Evolutionary conservation across 768 basidiomycete genomes (phyloP).

Genomic region (Naganishia friedmannii): DNA sequence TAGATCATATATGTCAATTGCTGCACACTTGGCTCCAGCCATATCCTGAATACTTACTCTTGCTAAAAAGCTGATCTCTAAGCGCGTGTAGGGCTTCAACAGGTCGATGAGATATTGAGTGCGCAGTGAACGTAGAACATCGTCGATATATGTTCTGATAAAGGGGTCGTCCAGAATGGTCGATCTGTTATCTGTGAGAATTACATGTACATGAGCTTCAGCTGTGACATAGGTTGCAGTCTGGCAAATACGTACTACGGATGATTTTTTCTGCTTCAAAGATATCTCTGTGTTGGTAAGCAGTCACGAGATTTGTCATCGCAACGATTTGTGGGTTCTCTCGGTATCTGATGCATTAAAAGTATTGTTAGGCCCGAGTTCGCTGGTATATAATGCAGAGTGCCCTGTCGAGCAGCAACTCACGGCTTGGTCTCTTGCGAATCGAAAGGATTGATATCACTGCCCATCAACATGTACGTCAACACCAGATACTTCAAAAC

Average conservation of each 20-base stretch:
- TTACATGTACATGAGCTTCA: background rate
- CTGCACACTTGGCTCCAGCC: background rate
- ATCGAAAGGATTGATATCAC: constrained; percentile 98
- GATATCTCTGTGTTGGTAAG: constrained; percentile 93
- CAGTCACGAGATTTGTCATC: constrained; percentile 95
- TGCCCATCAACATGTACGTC: constrained; percentile 96
- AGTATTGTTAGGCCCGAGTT: background rate
- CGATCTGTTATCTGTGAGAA: constrained; percentile 72
- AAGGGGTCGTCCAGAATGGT: constrained; percentile 97
- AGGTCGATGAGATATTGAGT: constrained; percentile 97
- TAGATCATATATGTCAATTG: background rate
- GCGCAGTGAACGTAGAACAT: constrained; percentile 84
- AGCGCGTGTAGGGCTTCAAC: constrained; percentile 93
- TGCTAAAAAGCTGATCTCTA: constrained; percentile 88
- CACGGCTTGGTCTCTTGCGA: constrained; percentile 99
- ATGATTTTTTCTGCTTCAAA: constrained; percentile 96
- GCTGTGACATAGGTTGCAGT: background rate
- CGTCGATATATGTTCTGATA: constrained; percentile 92
- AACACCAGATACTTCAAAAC: constrained; percentile 97
- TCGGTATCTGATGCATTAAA: constrained; percentile 66
- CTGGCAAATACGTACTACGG: constrained; percentile 60
- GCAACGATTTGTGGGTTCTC: constrained; percentile 93
- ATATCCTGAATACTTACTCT: constrained; percentile 59
- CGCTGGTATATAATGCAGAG: too few relatives aligned
- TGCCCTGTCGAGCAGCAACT: constrained; percentile 42